A percentile compares a stretch with the other conserved stretches of the same genome.
Evolutionary conservation across 345 rosid species (phyloP).

Genomic region (Excoecaria cochinchinensis): DNA sequence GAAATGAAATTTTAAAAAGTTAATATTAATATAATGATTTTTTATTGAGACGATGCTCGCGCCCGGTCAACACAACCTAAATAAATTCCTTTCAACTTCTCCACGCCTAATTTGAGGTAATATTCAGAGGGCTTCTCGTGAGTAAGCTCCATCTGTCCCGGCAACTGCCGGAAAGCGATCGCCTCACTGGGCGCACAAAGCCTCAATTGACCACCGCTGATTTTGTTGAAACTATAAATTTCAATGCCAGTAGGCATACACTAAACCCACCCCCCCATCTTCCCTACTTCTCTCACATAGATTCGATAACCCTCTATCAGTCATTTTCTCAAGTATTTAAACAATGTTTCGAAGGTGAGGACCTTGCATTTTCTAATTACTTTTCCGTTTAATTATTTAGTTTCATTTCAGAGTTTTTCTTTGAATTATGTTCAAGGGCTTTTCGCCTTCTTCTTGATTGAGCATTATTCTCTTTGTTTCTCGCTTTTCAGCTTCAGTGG

Average conservation of each 20-base stretch:
- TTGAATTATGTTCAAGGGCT: constrained; percentile 10
- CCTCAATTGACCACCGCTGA: neutral
- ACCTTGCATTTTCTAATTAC: neutral
- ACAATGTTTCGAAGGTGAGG: constrained; percentile 39
- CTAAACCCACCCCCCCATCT: neutral
- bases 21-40: no score
- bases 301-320: neutral
- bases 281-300: neutral
- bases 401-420: neutral
- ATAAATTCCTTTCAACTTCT: no score
- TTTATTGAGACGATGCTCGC: no score
- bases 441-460: neutral
- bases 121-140: neutral
- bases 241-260: neutral
- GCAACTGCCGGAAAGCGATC: constrained; percentile 9
- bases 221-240: no score
- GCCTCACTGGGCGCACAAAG: neutral
- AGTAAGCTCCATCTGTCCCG: neutral
- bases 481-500: neutral
- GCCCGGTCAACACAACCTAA: no score
- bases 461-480: neutral
- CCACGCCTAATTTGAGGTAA: neutral
- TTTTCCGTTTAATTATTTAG: neutral
- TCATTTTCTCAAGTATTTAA: constrained; percentile 30
- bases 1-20: no score